phyloP scores from a whole-genome alignment of 2,329 filamentous ascomycete species.

The Penicillium sp. region DNA sequence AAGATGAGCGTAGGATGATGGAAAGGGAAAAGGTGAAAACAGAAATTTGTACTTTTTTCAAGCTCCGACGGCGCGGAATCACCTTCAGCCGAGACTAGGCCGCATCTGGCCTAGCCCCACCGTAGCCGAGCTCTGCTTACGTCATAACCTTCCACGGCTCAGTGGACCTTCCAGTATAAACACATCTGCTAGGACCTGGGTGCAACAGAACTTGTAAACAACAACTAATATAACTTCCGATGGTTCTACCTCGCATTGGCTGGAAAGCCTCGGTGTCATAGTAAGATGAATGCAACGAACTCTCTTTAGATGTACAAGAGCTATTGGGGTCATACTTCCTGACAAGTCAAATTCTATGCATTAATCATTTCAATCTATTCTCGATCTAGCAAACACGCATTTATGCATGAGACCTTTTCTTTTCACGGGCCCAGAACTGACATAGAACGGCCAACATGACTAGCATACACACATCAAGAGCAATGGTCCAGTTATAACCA shows the following conservation, averaged over 20 bases:
- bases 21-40: conserved; percentile 20
- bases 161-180: too few species aligned
- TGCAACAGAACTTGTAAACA: too few species aligned
- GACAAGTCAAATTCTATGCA: too few species aligned
- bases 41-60: conserved; percentile 35
- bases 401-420: conserved; percentile 8
- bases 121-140: conserved; percentile 5
- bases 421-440: conserved; percentile 19
- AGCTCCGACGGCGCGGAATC: conserved; percentile 29
- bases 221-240: too few species aligned
- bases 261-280: too few species aligned
- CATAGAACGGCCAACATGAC: conserved; percentile 20
- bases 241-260: too few species aligned
- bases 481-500: conserved; percentile 32
- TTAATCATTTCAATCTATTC: too few species aligned
- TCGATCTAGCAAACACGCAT: background rate
- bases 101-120: conserved; percentile 3
- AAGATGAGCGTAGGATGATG: conserved; percentile 20
- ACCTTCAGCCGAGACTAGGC: conserved; percentile 30
- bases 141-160: background rate
- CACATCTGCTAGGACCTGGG: too few species aligned
- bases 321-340: too few species aligned
- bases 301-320: too few species aligned
- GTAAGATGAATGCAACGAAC: too few species aligned
- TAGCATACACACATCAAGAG: conserved; percentile 31